Conservation (phyloP, 768 basidiomycete genomes). For the Termitomyces sp. region DNA sequence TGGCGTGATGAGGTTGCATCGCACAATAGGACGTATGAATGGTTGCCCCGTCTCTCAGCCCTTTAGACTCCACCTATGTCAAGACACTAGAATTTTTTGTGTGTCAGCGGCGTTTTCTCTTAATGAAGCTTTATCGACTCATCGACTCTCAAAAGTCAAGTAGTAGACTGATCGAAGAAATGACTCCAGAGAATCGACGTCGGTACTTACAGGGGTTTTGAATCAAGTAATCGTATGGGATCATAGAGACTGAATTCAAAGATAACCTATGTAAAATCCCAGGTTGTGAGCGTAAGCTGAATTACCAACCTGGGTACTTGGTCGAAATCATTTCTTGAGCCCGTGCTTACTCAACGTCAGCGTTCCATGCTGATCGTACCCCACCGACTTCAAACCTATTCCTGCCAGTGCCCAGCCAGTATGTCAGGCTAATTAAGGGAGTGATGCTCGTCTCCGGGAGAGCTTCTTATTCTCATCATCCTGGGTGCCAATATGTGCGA, state of each 20-base stretch:
- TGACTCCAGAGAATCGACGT: not conserved
- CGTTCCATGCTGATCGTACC: too few relatives aligned
- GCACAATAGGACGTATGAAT: not conserved
- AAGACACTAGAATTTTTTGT: too few relatives aligned
- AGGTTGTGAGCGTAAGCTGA: not conserved
- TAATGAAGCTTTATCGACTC: too few relatives aligned
- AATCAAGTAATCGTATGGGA: not conserved
- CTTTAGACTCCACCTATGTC: too few relatives aligned
- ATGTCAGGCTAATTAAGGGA: not conserved
- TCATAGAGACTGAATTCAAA: not conserved
- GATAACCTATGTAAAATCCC: too few relatives aligned
- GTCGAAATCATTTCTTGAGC: too few relatives aligned
- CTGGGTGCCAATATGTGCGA: not conserved
- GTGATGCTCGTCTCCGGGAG: not conserved
- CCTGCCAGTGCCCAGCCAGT: too few relatives aligned
- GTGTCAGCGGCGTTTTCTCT: too few relatives aligned
- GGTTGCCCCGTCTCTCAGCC: not conserved
- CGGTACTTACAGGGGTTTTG: not conserved
- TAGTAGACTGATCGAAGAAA: too few relatives aligned
- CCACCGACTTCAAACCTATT: too few relatives aligned
- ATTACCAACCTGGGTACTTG: not conserved
- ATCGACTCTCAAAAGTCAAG: too few relatives aligned
- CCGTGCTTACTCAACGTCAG: too few relatives aligned
- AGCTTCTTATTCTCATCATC: not conserved
- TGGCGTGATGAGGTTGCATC: constrained; percentile 1